phyloP scores from a whole-genome alignment of 208 protist genomes.

The Porcisia hertigi region DNA sequence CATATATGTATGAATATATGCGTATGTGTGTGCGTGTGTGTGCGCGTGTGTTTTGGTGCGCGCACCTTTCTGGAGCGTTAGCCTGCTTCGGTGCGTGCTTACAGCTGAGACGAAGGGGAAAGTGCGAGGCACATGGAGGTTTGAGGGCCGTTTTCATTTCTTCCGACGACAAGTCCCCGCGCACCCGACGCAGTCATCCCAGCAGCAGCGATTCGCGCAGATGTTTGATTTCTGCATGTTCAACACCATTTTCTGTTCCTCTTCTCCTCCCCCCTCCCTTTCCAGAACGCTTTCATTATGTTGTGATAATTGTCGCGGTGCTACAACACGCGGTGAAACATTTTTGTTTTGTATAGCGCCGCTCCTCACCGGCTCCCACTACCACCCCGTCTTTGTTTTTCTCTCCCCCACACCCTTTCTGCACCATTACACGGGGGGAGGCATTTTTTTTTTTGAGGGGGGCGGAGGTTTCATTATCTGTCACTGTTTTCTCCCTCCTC shows the following conservation, averaged over 20 bases:
- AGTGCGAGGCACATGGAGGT: neutral
- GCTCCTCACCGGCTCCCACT: neutral
- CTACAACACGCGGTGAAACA: too few relatives aligned
- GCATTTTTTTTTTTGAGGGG: neutral
- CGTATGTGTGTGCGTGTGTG: too few relatives aligned
- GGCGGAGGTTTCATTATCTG: neutral
- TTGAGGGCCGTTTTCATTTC: too few relatives aligned
- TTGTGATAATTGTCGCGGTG: neutral
- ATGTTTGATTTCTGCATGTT: neutral
- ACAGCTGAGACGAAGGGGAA: neutral
- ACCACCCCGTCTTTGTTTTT: neutral
- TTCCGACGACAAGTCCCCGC: neutral
- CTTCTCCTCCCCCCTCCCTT: neutral
- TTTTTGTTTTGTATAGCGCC: too few relatives aligned
- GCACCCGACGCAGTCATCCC: neutral
- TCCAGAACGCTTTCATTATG: neutral
- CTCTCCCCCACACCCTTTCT: neutral
- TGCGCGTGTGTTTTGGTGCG: too few relatives aligned
- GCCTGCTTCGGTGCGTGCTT: too few relatives aligned
- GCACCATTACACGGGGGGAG: neutral
- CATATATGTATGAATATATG: too few relatives aligned
- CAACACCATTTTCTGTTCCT: neutral
- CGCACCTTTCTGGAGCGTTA: too few relatives aligned
- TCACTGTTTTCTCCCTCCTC: neutral
- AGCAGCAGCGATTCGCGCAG: neutral